Base-by-base conservation (phyloP, 78 protist genomes). In the Isochrysis galbana region DNA sequence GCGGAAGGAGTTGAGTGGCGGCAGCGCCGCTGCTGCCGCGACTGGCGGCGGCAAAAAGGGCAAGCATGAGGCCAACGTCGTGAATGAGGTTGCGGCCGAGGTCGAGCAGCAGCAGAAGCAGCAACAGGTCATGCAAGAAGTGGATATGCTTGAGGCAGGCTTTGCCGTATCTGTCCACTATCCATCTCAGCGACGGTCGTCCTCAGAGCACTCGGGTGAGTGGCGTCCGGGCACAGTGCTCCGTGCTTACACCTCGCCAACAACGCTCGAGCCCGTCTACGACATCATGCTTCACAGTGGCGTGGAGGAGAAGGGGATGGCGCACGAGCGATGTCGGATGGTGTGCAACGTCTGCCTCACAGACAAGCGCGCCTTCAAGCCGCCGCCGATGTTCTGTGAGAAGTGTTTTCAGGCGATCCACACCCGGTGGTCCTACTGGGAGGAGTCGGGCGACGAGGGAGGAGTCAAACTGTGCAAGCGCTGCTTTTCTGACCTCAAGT, bases 361-460 rank as follows among this genome's bases (percentile, higher is more conserved):
- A 21, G 88, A 80, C 88, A 80, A 80, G 88, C 54, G 55, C 55
- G 36, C 54, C 38, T 80, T 80, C 88, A 25, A n/a, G 55, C 88
- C 88, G 55, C 88, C 88, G 55, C 55, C 88, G 41, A 80, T 80
- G 88, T 80, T 21, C 55, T 80, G 88, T 54, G 88, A 80, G 39
- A 80, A 80, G 88, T 80, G 88, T 54, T 44, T 80, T 54, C 2
- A 36, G 19, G 84, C 84, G 34, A 77, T 77, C 84, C 84, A 77
- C 36, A 10, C 5, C 55, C 88, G 88, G 4, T 80, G 88, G 88
- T 26, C n/a, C 23, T 80, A 80, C 55, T 80, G 88, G 88, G 88
- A 80, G 19, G 88, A 80, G 88, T 36, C 42, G 23, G 48, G 88
- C 55, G 88, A 80, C 25, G 88, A 80, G n/a, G 88, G 51, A 26